Base-by-base conservation (phyloP, 2,329 filamentous ascomycete species). In the Aspergillus ustus region DNA sequence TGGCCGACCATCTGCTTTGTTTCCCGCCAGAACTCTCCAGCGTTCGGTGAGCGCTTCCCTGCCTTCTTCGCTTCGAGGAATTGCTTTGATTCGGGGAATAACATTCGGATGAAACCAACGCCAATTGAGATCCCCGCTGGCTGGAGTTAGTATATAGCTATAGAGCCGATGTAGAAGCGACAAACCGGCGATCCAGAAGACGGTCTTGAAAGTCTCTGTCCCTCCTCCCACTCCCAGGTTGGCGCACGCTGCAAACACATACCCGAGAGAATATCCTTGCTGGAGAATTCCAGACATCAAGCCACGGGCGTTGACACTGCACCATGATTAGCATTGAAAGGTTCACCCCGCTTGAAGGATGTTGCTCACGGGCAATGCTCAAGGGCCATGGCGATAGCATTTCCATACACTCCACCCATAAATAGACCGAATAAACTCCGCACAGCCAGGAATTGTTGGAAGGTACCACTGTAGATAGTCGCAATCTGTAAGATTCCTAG, bases 241-340 rank as follows among this genome's bases (percentile, higher is more conserved):
- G 69, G 86, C 87, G 63, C 70, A 73, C 45, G 91, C 91, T 6
- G 91, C 91, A 64, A 92, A 83, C 45, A 95, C 87, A 71, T 94
- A 94, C 34, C 91, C 91, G 65, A 93, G 84, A 0, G 89, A 89
- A 73, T 93, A 93, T 2, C 91, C 92, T 75, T 93, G 91, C 70
- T 95, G 92, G 19, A 94, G 78, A 54, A 95, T 90, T 57, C 91
- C 92, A 15, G 89, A 91, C 85, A 95, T 91, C 43, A 95, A 81
- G 68, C 92, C 92, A 73, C 91, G 84, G 7, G 91, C 88, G 60
- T 91, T 86, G 51, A 80, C 76, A 4, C 72, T 73, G 20, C 50
- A 15, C 22, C 11, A 20, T 28, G 19, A 22, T 60, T 37, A 60
- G 25, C 31, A 37, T 28, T 8, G 29, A 31, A 46, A 5, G 31